Evolutionary conservation across 768 basidiomycete species (phyloP), one percentile per base, ranked within the genome.

Genomic region (Rhizopogon vulgaris): DNA sequence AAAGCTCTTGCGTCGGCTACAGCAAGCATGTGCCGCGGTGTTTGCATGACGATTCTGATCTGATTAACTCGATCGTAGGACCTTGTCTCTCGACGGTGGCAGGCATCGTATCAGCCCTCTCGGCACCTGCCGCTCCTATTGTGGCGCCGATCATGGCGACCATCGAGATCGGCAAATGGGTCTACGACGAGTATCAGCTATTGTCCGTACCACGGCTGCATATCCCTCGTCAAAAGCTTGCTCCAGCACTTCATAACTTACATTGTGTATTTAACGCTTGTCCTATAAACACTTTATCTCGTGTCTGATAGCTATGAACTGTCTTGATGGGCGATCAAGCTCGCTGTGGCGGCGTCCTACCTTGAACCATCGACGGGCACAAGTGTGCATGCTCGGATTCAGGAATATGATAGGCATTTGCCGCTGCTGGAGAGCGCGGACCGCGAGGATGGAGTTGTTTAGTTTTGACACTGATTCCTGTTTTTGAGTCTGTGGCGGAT

Each of bases 261-360:
- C 51, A 64, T 64, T 30, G 51, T 62, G 17, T 58, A 64, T 45
- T 32, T 64, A 2, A 64, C 61, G 0, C 53, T 62, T 17, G 50
- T 64, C 18, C 52, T 64, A 52, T 59, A 64, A 17, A 58, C 48
- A n/a, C 43, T 64, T 4, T 64, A 58, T 14, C 37, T 42, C 7
- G 4, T 54, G n/a, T 38, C 52, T 4, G 30, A 32, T 4, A 27
- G 15, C 4, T 14, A n/a, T 14, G 41, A 15, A 3, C 25, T 41
- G 0, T 14, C 41, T 2, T 15, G 8, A 9, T 15, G 41, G 41
- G 25, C 8, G 0, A 27, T 41, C 25, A 27, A 41, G 25, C 41
- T 41, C 25, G 41, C 41, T 4, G 24, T 41, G 4, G 6, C 2
- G 9, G 8, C 41, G 4, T 22, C 22, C 22, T 22, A 22, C 22